Evolutionary conservation across 129 eudicot genomes (phyloP).

Genomic region (Flaveria ramosissima): DNA sequence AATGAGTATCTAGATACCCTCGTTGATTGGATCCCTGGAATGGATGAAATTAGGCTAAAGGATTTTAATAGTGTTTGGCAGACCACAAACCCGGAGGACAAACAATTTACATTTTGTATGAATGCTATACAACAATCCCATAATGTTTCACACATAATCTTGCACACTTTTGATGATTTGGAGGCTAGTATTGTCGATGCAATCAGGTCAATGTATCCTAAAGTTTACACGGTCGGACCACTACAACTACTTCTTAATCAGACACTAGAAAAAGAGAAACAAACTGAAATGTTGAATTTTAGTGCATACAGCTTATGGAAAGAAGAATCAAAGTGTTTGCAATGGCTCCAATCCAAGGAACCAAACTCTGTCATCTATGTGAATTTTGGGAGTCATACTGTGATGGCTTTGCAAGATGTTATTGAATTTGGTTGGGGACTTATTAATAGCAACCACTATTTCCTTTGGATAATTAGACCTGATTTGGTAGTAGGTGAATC

Average conservation of each 20-base stretch:
- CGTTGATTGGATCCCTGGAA: conserved; percentile 39
- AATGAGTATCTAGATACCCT: conserved; percentile 30
- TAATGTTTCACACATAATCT: conserved; percentile 3
- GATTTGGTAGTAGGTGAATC: conserved; percentile 11
- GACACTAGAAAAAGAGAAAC: neutral
- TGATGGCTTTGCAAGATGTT: conserved; percentile 11
- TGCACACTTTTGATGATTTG: conserved; percentile 30
- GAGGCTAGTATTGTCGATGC: conserved; percentile 22
- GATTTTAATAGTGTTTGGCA: conserved; percentile 23
- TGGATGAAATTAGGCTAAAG: conserved; percentile 29
- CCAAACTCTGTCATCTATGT: conserved; percentile 20
- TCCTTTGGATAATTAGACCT: conserved; percentile 29
- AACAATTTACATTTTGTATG: neutral
- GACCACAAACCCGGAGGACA: conserved; percentile 29
- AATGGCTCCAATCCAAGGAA: conserved; percentile 22
- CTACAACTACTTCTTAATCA: conserved; percentile 14
- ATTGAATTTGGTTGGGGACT: conserved; percentile 32
- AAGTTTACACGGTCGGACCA: conserved; percentile 23
- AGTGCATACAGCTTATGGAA: conserved; percentile 24
- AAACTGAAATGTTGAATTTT: neutral
- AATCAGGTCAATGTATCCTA: conserved; percentile 11
- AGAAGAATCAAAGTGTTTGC: conserved; percentile 19
- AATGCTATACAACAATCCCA: conserved; percentile 3
- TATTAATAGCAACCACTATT: conserved; percentile 10
- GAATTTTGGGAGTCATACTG: conserved; percentile 18